A percentile compares a stretch with the other conserved stretches of the same genome.
These are phyloP conservation scores for Boletales sp. DNA, from an alignment of 768 basidiomycete genomes.

Conservation along the genomic window DNA sequence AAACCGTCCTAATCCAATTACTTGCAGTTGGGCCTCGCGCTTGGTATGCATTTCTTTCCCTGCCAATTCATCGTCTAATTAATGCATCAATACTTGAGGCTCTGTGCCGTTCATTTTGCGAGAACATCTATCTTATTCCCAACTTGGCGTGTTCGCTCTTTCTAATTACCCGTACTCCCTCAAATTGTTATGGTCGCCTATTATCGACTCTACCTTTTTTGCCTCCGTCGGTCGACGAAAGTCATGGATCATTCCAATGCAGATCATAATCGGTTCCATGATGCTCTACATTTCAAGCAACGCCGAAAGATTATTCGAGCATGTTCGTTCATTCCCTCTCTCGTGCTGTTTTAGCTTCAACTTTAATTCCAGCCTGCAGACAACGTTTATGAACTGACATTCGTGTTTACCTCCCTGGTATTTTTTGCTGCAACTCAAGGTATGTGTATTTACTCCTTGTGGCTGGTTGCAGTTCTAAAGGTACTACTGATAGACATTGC, in stretches of 20 bases:
- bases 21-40: constrained; percentile 76
- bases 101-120: constrained; percentile 95
- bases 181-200: constrained; percentile 95
- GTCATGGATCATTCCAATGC: constrained; percentile 99
- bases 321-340: constrained; percentile 43
- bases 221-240: constrained; percentile 87
- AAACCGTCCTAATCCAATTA: constrained; percentile 4
- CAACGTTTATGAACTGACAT: constrained; percentile 73
- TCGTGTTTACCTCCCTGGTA: constrained; percentile 85
- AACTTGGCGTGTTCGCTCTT: constrained; percentile 90
- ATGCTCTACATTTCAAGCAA: constrained; percentile 78
- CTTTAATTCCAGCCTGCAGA: constrained; percentile 62
- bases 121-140: constrained; percentile 94
- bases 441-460: constrained; percentile 27
- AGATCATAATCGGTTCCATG: constrained; percentile 79
- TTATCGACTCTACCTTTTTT: constrained; percentile 89
- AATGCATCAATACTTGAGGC: constrained; percentile 43
- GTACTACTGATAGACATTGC: constrained; percentile 71
- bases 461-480: constrained; percentile 12
- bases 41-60: constrained; percentile 47
- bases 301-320: constrained; percentile 71
- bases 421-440: constrained; percentile 98
- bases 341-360: constrained; percentile 9
- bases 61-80: constrained; percentile 3
- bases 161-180: constrained; percentile 95